phyloP scores from a whole-genome alignment of 2,329 filamentous ascomycete species.

The Davidsoniella neocaledoniae region DNA sequence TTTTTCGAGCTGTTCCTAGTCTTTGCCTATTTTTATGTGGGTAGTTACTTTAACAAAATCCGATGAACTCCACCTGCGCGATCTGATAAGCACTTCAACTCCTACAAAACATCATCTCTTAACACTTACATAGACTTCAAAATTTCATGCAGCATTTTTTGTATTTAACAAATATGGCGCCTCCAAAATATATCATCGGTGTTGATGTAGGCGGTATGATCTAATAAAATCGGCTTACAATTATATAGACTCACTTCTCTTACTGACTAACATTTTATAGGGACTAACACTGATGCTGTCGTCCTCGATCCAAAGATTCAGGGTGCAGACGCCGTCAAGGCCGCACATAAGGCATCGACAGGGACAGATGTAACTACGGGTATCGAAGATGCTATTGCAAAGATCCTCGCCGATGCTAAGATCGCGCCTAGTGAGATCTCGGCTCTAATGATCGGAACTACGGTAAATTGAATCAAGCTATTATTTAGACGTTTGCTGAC shows the following conservation, averaged over 20 bases:
- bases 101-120: no score
- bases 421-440: conserved; percentile 22
- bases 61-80: conserved; percentile 18
- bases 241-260: neutral
- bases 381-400: conserved; percentile 19
- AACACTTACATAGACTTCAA: no score
- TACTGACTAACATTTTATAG: conserved; percentile 13
- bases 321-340: conserved; percentile 12
- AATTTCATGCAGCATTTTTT: no score
- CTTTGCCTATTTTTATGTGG: no score
- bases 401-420: neutral
- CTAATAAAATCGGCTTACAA: neutral
- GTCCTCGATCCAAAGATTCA: conserved; percentile 26
- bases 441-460: conserved; percentile 36
- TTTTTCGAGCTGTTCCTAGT: no score
- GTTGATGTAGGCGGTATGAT: conserved; percentile 23
- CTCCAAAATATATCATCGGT: conserved; percentile 19
- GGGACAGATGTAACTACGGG: conserved; percentile 30
- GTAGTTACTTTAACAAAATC: no score
- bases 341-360: conserved; percentile 29
- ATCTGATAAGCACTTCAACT: conserved; percentile 7
- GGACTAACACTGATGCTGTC: conserved; percentile 38
- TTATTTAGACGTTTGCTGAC: no score
- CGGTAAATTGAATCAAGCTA: conserved; percentile 15
- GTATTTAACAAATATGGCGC: conserved; percentile 9